These are phyloP conservation scores for Mycena latifolia DNA, from an alignment of 768 basidiomycete species.

Conservation along the genomic window DNA sequence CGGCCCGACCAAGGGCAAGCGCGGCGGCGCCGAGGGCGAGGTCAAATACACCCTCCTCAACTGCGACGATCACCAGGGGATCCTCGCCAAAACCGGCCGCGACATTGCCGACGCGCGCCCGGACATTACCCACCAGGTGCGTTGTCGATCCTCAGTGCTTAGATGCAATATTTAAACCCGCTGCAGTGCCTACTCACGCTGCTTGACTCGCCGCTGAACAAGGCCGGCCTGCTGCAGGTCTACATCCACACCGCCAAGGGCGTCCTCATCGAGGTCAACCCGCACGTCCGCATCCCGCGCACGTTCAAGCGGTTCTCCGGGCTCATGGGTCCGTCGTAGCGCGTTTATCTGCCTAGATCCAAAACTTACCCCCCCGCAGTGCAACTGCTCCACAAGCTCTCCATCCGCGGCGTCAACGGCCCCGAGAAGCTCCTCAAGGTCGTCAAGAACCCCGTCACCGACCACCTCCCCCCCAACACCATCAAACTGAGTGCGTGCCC, in stretches of 20 bases:
- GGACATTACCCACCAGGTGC: conserved; percentile 99
- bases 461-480: conserved; percentile 95
- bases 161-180: neutral
- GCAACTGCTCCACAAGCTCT: conserved; percentile 96
- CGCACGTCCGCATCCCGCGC: conserved; percentile 95
- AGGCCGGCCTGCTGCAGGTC: conserved; percentile 95
- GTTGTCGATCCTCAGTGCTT: conserved; percentile 34
- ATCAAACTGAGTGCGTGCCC: conserved; percentile 88
- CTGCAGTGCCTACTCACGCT: conserved; percentile 92
- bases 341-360: neutral
- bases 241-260: conserved; percentile 98
- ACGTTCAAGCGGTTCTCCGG: conserved; percentile 99
- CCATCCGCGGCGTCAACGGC: conserved; percentile 95
- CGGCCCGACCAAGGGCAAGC: conserved; percentile 65
- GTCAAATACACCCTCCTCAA: conserved; percentile 97
- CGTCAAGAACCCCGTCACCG: conserved; percentile 96
- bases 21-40: conserved; percentile 75
- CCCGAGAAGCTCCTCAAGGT: conserved; percentile 98
- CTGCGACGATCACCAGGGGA: conserved; percentile 99
- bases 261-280: conserved; percentile 98
- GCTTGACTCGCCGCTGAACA: conserved; percentile 97
- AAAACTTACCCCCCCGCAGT: conserved; percentile 51
- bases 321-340: conserved; percentile 78
- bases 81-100: conserved; percentile 95
- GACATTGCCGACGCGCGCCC: conserved; percentile 99